phyloP scores from a whole-genome alignment of 192 early-diverging fungal genomes.

The Podila horticola region DNA sequence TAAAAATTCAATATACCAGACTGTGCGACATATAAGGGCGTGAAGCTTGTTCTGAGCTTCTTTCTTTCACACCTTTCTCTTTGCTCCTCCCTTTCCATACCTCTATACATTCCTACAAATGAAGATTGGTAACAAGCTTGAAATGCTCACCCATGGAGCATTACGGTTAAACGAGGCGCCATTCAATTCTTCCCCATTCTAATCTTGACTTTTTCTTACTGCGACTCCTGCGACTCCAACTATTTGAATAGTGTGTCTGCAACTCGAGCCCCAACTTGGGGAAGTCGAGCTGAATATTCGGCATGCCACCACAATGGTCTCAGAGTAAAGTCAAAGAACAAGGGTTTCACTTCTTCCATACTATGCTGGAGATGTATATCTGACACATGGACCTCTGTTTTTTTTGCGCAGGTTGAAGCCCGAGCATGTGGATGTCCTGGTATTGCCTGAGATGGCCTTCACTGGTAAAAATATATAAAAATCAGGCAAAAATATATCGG shows the following conservation, averaged over 20 bases:
- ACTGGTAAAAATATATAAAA: constrained; percentile 64
- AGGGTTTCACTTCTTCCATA: neutral
- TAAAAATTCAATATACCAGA: no score
- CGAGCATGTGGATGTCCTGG: constrained; percentile 71
- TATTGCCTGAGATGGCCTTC: constrained; percentile 85
- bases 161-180: no score
- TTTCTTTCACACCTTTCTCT: neutral
- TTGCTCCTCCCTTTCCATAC: neutral
- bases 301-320: constrained; percentile 38
- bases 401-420: constrained; percentile 52
- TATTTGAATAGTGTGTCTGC: constrained; percentile 21
- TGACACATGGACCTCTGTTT: neutral
- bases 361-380: neutral
- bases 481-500: no score
- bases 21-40: no score
- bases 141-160: neutral
- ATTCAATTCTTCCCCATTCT: no score
- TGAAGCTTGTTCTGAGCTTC: neutral
- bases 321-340: constrained; percentile 14
- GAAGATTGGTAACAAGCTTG: neutral
- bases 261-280: constrained; percentile 20
- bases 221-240: neutral
- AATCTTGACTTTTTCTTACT: neutral
- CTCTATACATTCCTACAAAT: neutral
- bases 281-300: constrained; percentile 36